Base-by-base conservation (phyloP, 305 asterid genomes). In the Fraxinus sp. region DNA sequence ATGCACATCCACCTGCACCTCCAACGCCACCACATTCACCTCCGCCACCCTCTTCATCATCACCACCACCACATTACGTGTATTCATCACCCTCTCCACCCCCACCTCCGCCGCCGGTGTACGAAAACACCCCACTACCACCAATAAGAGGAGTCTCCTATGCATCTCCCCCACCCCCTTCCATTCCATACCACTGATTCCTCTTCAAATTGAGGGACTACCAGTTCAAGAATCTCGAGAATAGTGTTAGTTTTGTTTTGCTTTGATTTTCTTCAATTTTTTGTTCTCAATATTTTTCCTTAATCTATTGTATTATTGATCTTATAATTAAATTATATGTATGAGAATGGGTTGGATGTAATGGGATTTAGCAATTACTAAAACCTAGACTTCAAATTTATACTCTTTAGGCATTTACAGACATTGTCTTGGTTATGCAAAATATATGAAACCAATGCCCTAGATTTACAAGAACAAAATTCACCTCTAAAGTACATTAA, bases 151-250 rank as follows among this genome's bases (percentile, higher is more conserved):
- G 92, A 79, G 88, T 89, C 11, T 86, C 92, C 6, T 88, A 94
- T 83, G 97, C 95, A 83, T 93, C 98, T 78, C 98, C 98, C 41
- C 98, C 98, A 39, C 97, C 97, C 49, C 98, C 98, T 1, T 46
- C 80, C 78, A 91, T 95, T 80, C 97, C 97, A 66, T 86, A 87
- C 79, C 84, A 87, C 77, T 84, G 73, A 83, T 68, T 59, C 41
- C 87, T 87, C 6, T 78, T 20, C 79, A 37, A n/a, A 22, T 28
- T 22, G 9, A 16, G 32, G 20, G 24, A 77, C 79, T 22, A 30
- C 70, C 5, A 28, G 8, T 2, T 14, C 78, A 28, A 82, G 24
- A 66, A 77, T 41, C 41, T 28, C 39, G 79, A 72, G 75, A 11
- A 77, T 37, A 83, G 81, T 78, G 74, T 41, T 49, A 35, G 22